Evolutionary conservation across 495 filamentous ascomycete genomes (phyloP), one percentile per base, ranked within the genome.

Genomic region (Daldinia childiae): DNA sequence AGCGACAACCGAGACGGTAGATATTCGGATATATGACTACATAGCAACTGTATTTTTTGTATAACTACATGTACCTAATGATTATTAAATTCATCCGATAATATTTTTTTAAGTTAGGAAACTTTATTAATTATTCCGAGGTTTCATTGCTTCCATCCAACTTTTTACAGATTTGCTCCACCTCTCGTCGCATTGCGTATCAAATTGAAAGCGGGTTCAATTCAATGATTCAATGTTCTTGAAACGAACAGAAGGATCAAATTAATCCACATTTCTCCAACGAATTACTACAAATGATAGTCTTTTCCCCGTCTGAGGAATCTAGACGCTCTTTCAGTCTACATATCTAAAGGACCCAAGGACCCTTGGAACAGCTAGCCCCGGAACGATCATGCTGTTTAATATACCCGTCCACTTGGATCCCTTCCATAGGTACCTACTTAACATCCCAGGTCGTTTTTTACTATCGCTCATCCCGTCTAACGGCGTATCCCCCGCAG

Each of bases 321-420:
- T 60, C 59, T 63, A 41, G 58, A 63, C 41, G 55, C 51, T 48
- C 39, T 57, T 45, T 9, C 30, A 17, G 41, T 9, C 41, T 17
- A 19, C 0, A 0, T 32, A 32, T 32, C 30, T 32, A 32, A 29
- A 29, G 27, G 29, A 21, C 15, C 43, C 14, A 58, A 34, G 17
- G 29, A 68, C 45, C 66, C 67, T 69, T 59, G 65, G 52, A 62
- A 51, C 55, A 30, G 50, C 64, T 67, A 67, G 67, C 56, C 66
- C 59, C 67, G 67, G 71, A 55, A 66, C 48, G 17, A 54, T 52
- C 50, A 54, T 54, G 26, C 50, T 59, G 26, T 69, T 58, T 72
- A 74, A 76, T 76, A 74, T 72, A 69, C 50, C 62, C 72, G 54
- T 64, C 74, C 68, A 74, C 62, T 72, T 73, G 74, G 71, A 72